Percentiles rank a stretch among this genome's conserved stretches.
Conservation (phyloP, 345 rosid species). For the sweet orange (Citrus sinensis) region DNA sequence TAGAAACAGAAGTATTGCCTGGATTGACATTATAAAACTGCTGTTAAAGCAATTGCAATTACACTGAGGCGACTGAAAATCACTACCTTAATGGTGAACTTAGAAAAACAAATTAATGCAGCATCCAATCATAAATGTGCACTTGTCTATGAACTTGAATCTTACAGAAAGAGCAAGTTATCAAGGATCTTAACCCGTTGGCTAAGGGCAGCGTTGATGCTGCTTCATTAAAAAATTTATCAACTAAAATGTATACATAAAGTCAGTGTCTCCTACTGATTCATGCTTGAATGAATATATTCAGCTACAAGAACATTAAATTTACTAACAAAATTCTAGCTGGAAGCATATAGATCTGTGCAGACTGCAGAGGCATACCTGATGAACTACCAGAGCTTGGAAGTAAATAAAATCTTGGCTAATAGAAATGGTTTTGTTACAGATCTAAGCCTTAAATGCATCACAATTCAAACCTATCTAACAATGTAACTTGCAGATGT, state of each 20-base stretch:
- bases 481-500: background rate
- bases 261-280: background rate
- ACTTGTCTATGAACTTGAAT: background rate
- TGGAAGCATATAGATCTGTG: background rate
- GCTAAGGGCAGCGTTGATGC: background rate
- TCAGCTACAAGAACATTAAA: background rate
- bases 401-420: background rate
- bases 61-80: background rate
- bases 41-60: background rate
- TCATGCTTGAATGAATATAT: background rate
- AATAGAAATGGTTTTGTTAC: background rate
- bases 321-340: background rate
- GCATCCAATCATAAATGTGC: background rate
- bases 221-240: background rate
- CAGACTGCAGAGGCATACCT: background rate
- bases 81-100: background rate
- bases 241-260: background rate
- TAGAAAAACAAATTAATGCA: background rate
- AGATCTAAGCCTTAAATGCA: background rate
- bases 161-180: background rate
- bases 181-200: background rate
- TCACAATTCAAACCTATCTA: background rate
- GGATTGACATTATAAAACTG: background rate
- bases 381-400: background rate
- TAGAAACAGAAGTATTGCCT: background rate